phyloP scores from a whole-genome alignment of 495 filamentous ascomycete species.

The Hypomontagnella submonticulosa region DNA sequence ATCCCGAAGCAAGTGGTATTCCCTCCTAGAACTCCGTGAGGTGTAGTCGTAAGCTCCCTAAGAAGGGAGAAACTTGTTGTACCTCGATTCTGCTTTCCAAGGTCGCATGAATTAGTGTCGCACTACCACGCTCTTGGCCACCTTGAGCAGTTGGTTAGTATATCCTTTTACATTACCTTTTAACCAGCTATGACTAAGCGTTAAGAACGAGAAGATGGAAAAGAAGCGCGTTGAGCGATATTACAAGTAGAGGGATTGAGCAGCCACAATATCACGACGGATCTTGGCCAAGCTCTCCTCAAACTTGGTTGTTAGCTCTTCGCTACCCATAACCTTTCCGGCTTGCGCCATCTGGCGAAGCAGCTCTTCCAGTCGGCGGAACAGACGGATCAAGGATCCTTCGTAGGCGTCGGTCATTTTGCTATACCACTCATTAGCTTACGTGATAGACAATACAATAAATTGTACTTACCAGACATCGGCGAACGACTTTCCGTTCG shows the following conservation, averaged over 20 bases:
- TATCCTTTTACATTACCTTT: slow-evolving; percentile 6
- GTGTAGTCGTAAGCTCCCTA: slow-evolving; percentile 5
- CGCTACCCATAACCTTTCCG: slow-evolving; percentile 95
- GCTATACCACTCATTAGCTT: slow-evolving; percentile 55
- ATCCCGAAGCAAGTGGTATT: slow-evolving; percentile 43
- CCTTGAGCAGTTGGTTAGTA: slow-evolving; percentile 1
- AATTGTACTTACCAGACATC: slow-evolving; percentile 83
- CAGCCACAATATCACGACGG: slow-evolving; percentile 89
- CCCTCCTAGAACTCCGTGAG: slow-evolving; percentile 35
- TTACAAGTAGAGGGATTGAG: slow-evolving; percentile 89
- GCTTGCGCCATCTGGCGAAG: slow-evolving; percentile 98
- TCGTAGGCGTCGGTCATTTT: slow-evolving; percentile 99
- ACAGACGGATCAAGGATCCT: slow-evolving; percentile 93
- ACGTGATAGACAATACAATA: not conserved
- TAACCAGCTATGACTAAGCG: slow-evolving; percentile 7
- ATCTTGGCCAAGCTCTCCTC: slow-evolving; percentile 85
- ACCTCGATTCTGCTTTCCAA: not conserved
- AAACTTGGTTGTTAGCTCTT: slow-evolving; percentile 89
- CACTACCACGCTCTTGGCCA: not conserved
- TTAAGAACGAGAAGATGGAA: not conserved
- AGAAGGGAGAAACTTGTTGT: not conserved
- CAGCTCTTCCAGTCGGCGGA: slow-evolving; percentile 93
- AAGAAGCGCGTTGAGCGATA: not conserved
- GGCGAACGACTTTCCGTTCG: slow-evolving; percentile 90
- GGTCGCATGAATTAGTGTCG: not conserved